phyloP scores from a whole-genome alignment of 1,139 yeast species.

The Nakaseomyces bracarensis region DNA sequence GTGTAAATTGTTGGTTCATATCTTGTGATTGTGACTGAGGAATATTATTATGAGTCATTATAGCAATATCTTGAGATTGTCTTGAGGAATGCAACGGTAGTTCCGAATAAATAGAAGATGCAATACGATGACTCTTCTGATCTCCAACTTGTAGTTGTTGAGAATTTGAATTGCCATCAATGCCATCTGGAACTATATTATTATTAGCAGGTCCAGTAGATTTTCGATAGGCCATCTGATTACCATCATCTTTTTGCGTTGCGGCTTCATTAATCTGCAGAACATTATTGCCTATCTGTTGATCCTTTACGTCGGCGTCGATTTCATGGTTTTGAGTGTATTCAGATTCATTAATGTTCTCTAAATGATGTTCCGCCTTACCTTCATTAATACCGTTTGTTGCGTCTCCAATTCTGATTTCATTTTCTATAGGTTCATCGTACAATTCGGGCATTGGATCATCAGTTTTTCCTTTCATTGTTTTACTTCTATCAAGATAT shows the following conservation, averaged over 20 bases:
- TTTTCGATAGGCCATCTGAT: too few relatives aligned
- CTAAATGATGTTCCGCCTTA: neutral
- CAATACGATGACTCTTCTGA: slow-evolving; percentile 20
- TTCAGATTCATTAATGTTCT: neutral
- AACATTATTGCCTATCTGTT: neutral
- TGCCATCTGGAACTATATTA: too few relatives aligned
- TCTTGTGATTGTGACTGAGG: neutral
- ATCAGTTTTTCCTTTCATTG: neutral
- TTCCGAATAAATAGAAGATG: slow-evolving; percentile 31
- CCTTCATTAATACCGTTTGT: neutral
- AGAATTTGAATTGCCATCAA: slow-evolving; percentile 6
- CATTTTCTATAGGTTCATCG: neutral
- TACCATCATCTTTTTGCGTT: neutral
- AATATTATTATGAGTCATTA: neutral
- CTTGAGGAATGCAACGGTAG: slow-evolving; percentile 13
- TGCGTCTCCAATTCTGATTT: neutral
- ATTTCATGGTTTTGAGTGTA: neutral
- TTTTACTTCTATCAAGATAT: slow-evolving; percentile 51
- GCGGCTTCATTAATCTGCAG: neutral
- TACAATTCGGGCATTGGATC: neutral
- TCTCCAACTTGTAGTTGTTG: slow-evolving; percentile 1
- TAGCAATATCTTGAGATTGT: slow-evolving; percentile 2
- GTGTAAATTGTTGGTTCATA: neutral
- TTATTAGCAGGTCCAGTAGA: too few relatives aligned
- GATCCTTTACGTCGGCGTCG: neutral